Base-by-base conservation (phyloP, 192 early-diverging fungal genomes). In the Backusella tuberculispora region DNA sequence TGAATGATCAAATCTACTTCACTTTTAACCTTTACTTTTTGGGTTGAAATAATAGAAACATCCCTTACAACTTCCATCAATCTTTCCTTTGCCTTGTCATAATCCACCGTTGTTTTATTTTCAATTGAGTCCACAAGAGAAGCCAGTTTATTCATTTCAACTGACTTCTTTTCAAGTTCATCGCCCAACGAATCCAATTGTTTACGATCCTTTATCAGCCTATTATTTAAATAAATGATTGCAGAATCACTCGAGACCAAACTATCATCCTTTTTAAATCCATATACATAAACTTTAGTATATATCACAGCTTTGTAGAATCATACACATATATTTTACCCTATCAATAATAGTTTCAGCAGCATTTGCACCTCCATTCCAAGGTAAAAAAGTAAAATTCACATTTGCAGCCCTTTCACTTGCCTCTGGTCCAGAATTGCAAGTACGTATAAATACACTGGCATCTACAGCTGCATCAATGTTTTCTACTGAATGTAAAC, bases 1-100 rank as follows among this genome's bases (percentile, higher is more conserved):
- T 81, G 69, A n/a, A 89, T 80, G 60, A 95, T 92, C 0, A 82
- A 67, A 56, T 91, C 86, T 42, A 94, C 87, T 74, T 90, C 86
- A 3, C 88, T 83, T 37, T 93, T 75, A 3, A 86, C 79, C 48
- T 80, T 83, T 0, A 77, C 80, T 46, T 79, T 71, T 67, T 80
- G 70, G 4, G 84, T 86, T 45, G 83, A 73, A 19, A 90, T 74
- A 10, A 91, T 37, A 5, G 86, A 84, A 14, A 88, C 76, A 10
- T 91, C 83, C 6, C 89, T 75, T 3, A 81, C 71, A 6, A 79
- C 77, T 66, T 89, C 87, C 45, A 88, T 47, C 15, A 93, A 83
- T 60, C 79, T 83, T 85, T 90, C 88, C 44, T 78, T 76, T 0
- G 92, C 90, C 13, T 88, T 86, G 65, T 92, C 88, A 41, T 84